Evolutionary conservation across 495 filamentous ascomycete species (phyloP), one percentile per base, ranked within the genome.

Genomic region (Aspergillus nanangensis): DNA sequence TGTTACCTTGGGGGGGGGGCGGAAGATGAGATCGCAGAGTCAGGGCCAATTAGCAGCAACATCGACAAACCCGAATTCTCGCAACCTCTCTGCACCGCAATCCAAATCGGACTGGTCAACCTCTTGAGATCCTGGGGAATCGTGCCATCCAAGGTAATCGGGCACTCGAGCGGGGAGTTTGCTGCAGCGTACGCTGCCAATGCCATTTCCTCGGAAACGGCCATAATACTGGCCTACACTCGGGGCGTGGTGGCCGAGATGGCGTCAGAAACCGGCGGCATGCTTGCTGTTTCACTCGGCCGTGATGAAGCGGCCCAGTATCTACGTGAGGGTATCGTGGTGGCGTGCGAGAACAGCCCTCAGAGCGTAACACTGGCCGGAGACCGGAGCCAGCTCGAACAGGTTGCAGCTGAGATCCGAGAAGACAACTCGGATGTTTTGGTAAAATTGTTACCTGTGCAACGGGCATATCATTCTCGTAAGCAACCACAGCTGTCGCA

Each of bases 401-500:
- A 56, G 10, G 46, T 72, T 1, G 53, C 63, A 35, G 50, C 43
- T 33, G 37, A 61, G 5, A 53, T 82, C 1, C 47, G 51, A 0
- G 41, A 38, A 3, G 41, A 66, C 4, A 23, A 50, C 1, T 40
- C 60, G 1, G 48, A 59, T 24, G 22, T 38, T 14, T 39, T 62
- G 38, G 20, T 61, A 58, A 7, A 57, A 44, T 14, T 49, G 8
- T 38, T 77, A 1, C 55, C 58, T 14, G 69, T 77, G 2, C 51
- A 70, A 11, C 58, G 52, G 20, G 74, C 74, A 2, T 79, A 74
- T 46, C 75, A 78, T 48, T 78, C 74, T 18, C 52, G 65, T 70
- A 45, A 58, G 51, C 52, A 33, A 15, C 19, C 65, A 53, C n/a
- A 48, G 51, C 11, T 29, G 33, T 57, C 8, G 13, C 5, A 1